phyloP scores from a whole-genome alignment of 441 rosid species.

The Biscutella laevigata region DNA sequence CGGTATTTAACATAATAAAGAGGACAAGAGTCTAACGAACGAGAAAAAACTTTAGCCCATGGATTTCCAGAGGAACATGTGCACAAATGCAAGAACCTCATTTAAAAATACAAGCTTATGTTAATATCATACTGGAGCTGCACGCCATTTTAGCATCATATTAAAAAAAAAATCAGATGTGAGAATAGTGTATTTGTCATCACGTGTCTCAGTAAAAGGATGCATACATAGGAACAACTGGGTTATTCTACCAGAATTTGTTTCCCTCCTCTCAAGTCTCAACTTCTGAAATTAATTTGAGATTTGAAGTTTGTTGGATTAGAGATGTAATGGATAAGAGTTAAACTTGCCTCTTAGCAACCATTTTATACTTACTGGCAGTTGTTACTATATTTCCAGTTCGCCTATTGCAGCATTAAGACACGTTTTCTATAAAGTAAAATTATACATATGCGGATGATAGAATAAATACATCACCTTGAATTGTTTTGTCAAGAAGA shows the following conservation, averaged over 20 bases:
- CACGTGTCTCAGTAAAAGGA: conserved; percentile 2
- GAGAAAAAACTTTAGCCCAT: neutral
- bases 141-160: neutral
- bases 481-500: conserved; percentile 73
- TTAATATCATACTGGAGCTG: conserved; percentile 10
- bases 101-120: neutral
- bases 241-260: neutral
- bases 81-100: conserved; percentile 6
- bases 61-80: conserved; percentile 2
- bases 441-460: neutral
- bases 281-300: too few species aligned
- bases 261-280: neutral
- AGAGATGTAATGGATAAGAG: neutral
- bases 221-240: neutral
- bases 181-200: neutral
- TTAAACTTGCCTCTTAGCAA: conserved; percentile 15
- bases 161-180: neutral
- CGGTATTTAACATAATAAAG: neutral
- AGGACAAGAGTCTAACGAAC: neutral
- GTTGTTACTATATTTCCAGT: neutral
- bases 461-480: conserved; percentile 46
- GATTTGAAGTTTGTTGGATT: conserved; percentile 2
- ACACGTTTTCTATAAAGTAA: neutral
- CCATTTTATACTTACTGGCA: too few species aligned
- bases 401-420: neutral